Evolutionary conservation across 78 protist genomes (phyloP).

Genomic region (Dictyostelium firmibasis): DNA sequence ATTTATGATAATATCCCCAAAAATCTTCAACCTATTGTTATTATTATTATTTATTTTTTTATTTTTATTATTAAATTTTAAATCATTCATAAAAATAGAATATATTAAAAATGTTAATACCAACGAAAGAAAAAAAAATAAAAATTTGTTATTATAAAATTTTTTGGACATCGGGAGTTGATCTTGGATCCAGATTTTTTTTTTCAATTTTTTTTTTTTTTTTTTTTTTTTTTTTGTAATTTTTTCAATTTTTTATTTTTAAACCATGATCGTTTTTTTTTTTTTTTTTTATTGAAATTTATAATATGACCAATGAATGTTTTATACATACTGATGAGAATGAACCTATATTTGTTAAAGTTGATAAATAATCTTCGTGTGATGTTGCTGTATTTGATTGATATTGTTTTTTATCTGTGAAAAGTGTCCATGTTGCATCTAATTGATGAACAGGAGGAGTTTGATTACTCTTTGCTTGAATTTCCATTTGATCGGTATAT

Average conservation of each 20-base stretch:
- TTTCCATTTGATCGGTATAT: constrained; percentile 32
- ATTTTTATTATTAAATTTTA: not conserved
- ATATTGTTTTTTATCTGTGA: constrained; percentile 19
- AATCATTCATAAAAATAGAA: not conserved
- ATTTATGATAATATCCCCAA: constrained; percentile 55
- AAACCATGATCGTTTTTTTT: not conserved
- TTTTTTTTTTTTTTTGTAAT: not conserved
- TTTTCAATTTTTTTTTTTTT: not conserved
- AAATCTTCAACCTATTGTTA: constrained; percentile 60
- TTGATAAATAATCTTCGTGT: constrained; percentile 48
- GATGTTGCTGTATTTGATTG: not conserved
- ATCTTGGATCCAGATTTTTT: not conserved
- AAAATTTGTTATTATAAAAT: not conserved
- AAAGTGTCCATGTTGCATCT: constrained; percentile 62
- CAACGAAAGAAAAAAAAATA: not conserved
- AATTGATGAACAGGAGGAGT: constrained; percentile 26
- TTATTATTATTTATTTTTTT: not conserved
- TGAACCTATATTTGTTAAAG: constrained; percentile 53
- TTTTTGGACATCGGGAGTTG: not conserved
- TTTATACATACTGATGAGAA: constrained; percentile 41
- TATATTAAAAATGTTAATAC: not conserved
- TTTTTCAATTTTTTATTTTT: not conserved
- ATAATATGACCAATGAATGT: not conserved
- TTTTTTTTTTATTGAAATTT: not conserved
- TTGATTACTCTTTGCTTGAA: constrained; percentile 21